Percentiles rank a stretch among this genome's conserved stretches.
Conservation (phyloP, 257 asterid genomes). For the Fraxinus cuspidata region DNA sequence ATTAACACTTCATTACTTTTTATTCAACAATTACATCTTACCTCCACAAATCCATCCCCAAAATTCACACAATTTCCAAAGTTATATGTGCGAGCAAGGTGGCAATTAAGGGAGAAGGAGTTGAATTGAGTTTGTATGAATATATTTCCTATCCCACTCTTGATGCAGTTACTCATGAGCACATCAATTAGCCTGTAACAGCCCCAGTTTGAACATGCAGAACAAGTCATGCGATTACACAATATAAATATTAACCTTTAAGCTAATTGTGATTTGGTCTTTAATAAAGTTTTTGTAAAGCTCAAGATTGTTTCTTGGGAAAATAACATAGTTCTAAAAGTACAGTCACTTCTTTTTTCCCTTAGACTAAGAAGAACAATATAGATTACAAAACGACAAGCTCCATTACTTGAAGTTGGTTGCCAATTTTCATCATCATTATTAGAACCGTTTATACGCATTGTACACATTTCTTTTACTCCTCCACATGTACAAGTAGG, state of each 20-base stretch:
- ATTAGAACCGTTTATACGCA: too few relatives aligned
- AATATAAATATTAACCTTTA: neutral
- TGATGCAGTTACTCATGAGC: constrained; percentile 96
- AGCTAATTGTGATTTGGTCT: neutral
- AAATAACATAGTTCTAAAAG: neutral
- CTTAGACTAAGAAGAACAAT: neutral
- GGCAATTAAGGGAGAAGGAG: constrained; percentile 91
- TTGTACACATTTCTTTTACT: too few relatives aligned
- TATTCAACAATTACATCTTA: constrained; percentile 22
- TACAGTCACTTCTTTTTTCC: neutral
- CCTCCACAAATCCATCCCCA: constrained; percentile 98
- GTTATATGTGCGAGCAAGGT: constrained; percentile 77
- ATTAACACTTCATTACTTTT: neutral
- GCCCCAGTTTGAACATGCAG: constrained; percentile 92
- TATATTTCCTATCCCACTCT: constrained; percentile 83
- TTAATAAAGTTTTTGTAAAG: neutral
- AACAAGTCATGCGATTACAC: neutral
- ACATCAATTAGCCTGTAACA: constrained; percentile 90
- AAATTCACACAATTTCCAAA: constrained; percentile 77
- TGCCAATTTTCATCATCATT: neutral
- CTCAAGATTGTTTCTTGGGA: neutral
- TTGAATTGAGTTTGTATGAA: constrained; percentile 92
- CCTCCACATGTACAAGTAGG: too few relatives aligned
- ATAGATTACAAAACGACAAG: neutral
- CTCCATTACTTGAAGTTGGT: neutral